Conservation (phyloP, 2,329 filamentous ascomycete genomes). For the Pyricularia sp. region DNA sequence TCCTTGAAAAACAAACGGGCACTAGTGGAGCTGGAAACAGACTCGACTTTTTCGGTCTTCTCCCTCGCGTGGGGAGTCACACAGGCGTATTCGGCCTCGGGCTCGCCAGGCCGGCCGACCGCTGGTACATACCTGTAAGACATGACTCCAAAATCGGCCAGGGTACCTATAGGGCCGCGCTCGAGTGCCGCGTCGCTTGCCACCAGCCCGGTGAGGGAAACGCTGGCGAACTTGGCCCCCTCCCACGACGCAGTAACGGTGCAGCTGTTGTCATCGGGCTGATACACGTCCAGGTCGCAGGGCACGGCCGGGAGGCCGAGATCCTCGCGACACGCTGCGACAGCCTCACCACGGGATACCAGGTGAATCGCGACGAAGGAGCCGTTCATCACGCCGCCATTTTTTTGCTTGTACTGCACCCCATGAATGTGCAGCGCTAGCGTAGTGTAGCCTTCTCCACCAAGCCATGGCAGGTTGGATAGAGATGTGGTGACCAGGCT, state of each 20-base stretch:
- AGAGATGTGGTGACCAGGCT: slow-evolving; percentile 29
- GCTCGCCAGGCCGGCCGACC: too few relatives aligned
- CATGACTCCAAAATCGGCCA: too few relatives aligned
- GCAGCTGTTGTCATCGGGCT: too few relatives aligned
- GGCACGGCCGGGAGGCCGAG: slow-evolving; percentile 49
- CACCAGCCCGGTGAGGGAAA: slow-evolving; percentile 12
- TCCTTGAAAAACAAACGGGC: slow-evolving; percentile 29
- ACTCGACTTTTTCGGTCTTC: too few relatives aligned
- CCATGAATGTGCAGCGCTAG: slow-evolving; percentile 50
- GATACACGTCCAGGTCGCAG: slow-evolving; percentile 32
- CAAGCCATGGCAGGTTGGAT: slow-evolving; percentile 45
- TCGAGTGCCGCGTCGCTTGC: too few relatives aligned
- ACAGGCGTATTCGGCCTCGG: too few relatives aligned
- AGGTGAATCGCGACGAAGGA: too few relatives aligned
- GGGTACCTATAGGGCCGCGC: too few relatives aligned
- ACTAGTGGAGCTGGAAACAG: too few relatives aligned
- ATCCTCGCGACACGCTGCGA: slow-evolving; percentile 46
- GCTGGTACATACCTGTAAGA: too few relatives aligned
- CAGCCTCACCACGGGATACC: slow-evolving; percentile 35
- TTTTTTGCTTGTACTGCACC: slow-evolving; percentile 37
- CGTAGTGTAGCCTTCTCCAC: slow-evolving; percentile 43
- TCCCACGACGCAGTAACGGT: slow-evolving; percentile 10
- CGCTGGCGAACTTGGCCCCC: slow-evolving; percentile 24
- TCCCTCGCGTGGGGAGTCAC: too few relatives aligned
- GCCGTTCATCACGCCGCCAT: slow-evolving; percentile 27